Evolutionary conservation across 2,329 filamentous ascomycete genomes (phyloP).

Genomic region (Pestalotiopsis sp.): DNA sequence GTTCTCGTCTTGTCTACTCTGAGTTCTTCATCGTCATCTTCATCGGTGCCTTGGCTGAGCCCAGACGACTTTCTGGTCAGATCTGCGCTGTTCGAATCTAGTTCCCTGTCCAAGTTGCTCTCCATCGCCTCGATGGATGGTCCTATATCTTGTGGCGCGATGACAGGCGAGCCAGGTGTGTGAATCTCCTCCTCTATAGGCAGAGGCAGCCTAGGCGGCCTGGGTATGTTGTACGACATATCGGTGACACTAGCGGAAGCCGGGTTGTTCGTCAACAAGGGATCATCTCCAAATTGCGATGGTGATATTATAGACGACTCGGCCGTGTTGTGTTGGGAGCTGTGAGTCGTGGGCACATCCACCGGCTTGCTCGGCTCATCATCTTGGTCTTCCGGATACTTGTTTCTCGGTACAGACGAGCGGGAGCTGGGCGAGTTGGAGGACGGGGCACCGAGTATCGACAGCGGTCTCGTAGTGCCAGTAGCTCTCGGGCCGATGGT

Average conservation of each 20-base stretch:
- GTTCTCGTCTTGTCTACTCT: slow-evolving; percentile 74
- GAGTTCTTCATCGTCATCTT: slow-evolving; percentile 78
- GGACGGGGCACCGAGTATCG: slow-evolving; percentile 41
- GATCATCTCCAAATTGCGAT: slow-evolving; percentile 38
- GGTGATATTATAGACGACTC: slow-evolving; percentile 34
- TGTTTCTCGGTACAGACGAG: slow-evolving; percentile 32
- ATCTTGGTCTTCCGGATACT: slow-evolving; percentile 38
- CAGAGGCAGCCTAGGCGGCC: slow-evolving; percentile 87
- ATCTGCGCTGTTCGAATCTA: slow-evolving; percentile 35
- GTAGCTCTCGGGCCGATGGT: slow-evolving; percentile 50
- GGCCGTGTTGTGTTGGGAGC: slow-evolving; percentile 16
- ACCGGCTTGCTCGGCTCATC: slow-evolving; percentile 58
- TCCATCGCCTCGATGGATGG: slow-evolving; percentile 56
- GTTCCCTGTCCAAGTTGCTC: slow-evolving; percentile 43
- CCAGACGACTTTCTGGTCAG: slow-evolving; percentile 59
- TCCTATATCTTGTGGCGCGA: slow-evolving; percentile 66
- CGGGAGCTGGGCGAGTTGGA: slow-evolving; percentile 37
- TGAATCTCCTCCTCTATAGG: slow-evolving; percentile 92
- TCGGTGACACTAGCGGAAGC: slow-evolving; percentile 63
- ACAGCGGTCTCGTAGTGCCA: slow-evolving; percentile 48
- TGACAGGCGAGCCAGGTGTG: slow-evolving; percentile 87
- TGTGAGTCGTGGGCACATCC: slow-evolving; percentile 51
- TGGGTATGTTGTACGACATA: slow-evolving; percentile 60
- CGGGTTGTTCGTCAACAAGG: slow-evolving; percentile 45
- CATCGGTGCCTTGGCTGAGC: slow-evolving; percentile 69